Conservation (phyloP, 305 asterid species). For the Plantago lanceolata region DNA sequence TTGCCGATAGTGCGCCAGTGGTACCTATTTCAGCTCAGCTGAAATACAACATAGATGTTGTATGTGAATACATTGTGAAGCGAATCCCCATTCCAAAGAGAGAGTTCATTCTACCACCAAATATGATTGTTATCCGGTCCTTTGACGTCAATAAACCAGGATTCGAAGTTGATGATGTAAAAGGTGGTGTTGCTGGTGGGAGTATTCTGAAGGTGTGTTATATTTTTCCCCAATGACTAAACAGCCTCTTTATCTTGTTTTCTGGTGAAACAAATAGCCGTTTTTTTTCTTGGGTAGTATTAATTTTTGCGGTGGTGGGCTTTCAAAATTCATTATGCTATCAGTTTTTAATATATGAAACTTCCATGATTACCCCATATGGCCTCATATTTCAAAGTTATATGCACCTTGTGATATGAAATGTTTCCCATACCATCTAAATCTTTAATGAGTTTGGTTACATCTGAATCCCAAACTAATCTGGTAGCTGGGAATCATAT, state of each 20-base stretch:
- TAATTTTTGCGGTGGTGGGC: neutral
- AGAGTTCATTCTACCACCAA: conserved; percentile 79
- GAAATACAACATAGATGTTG: conserved; percentile 90
- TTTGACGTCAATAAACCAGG: conserved; percentile 98
- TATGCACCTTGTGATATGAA: too few relatives aligned
- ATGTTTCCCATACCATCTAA: too few relatives aligned
- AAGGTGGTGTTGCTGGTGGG: conserved; percentile 99
- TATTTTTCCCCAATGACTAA: too few relatives aligned
- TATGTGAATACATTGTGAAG: conserved; percentile 75
- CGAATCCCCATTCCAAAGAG: conserved; percentile 85
- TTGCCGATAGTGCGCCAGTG: conserved; percentile 86
- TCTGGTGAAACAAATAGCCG: neutral
- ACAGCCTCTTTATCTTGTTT: neutral
- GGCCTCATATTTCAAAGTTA: too few relatives aligned
- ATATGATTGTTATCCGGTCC: conserved; percentile 94
- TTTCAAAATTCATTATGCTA: too few relatives aligned
- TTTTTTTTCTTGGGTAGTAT: neutral
- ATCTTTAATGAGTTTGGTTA: too few relatives aligned
- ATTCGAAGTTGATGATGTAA: conserved; percentile 88
- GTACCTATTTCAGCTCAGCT: conserved; percentile 94
- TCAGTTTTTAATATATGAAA: too few relatives aligned
- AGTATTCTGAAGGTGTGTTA: conserved; percentile 78
- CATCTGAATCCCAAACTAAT: too few relatives aligned
- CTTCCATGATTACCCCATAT: too few relatives aligned
- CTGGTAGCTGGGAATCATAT: too few relatives aligned